Base-by-base conservation (phyloP, 768 basidiomycete genomes). In the Suillus tomentosus region DNA sequence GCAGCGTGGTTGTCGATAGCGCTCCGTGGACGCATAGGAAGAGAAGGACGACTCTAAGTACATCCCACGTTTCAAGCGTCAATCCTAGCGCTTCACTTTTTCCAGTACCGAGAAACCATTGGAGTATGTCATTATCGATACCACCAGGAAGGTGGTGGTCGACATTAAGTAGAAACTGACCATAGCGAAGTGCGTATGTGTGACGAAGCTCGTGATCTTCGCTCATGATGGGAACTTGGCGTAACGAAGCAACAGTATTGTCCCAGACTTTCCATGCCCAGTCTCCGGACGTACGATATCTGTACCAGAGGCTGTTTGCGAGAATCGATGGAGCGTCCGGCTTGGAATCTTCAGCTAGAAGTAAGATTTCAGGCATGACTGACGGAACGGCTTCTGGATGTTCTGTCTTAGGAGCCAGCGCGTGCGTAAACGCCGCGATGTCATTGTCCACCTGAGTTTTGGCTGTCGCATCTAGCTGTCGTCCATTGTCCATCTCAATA, bases 191-290 rank as follows among this genome's bases (percentile, higher is more conserved):
- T 3, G 88, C 87, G 65, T 84, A 85, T 42, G 78, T 76, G 58
- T 81, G 79, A 27, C 85, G 84, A 31, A 76, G 80, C 60, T 74
- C 72, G 8, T 72, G 63, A 62, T 87, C 86, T 5, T 79, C 68
- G 17, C 81, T 81, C 79, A 89, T 84, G 51, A 76, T 74, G 7
- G 88, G 85, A 51, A 91, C 80, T 71, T 90, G 88, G 50, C 87
- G 89, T 51, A 94, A 78, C 60, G 87, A 88, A 7, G 89, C 85
- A 51, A 94, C 81, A 1, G 88, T 86, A 69, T 91, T 93, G 71
- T 93, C 91, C 92, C 92, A 94, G 22, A 90, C 89, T 68, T 88
- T 89, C 86, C 86, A 89, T 2, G 84, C 91, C 91, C 92, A 93
- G 68, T 91, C 85, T 15, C 75, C 70, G 0, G 90, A 85, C 17